Evolutionary conservation across 495 filamentous ascomycete genomes (phyloP), one percentile per base, ranked within the genome.

Genomic region (Lophiotrema nucula): DNA sequence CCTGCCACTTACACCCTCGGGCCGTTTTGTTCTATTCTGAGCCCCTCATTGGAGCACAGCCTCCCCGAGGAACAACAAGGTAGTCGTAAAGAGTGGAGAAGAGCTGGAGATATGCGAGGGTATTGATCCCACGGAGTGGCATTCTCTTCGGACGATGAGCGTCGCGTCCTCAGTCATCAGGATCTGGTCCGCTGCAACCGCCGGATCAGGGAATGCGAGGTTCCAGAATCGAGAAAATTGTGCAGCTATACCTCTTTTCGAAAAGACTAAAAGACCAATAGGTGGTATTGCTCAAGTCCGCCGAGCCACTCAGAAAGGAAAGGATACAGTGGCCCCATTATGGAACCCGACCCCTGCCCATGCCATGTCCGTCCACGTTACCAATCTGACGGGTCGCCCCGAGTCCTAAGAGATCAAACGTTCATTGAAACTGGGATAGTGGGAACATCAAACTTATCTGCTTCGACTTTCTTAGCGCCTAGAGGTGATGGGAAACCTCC

Each of bases 371-470:
- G 44, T 49, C 27, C 42, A 39, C 21, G 39, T 8, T 57, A 57
- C 54, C 44, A 24, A 24, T 12, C 8, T 42, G 15, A 12, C 46
- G 46, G 54, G 54, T 35, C 45, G 44, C 35, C 33, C 54, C 54
- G 35, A 43, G 31, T 48, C 15, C 44, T 23, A 35, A 57, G 33
- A 47, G 44, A 50, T 57, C 54, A 57, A 57, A 57, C 54, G 2
- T 22, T 2, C 19, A 26, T 48, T 57, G 54, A 57, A 57, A 57
- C 54, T 50, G 46, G 54, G n/a, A 26, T 57, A 42, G 54, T n/a
- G 6, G 5, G 22, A 18, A 57, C 31, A 49, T 50, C 53, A 49
- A 47, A 57, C 54, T 23, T 43, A 13, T 39, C 19, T 43, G 23
- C 41, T n/a, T n/a, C n/a, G n/a, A n/a, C 25, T 44, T 41, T 26